Evolutionary conservation across 176 grass and related monocot species (phyloP).

Genomic region (Neostapfia colusana): DNA sequence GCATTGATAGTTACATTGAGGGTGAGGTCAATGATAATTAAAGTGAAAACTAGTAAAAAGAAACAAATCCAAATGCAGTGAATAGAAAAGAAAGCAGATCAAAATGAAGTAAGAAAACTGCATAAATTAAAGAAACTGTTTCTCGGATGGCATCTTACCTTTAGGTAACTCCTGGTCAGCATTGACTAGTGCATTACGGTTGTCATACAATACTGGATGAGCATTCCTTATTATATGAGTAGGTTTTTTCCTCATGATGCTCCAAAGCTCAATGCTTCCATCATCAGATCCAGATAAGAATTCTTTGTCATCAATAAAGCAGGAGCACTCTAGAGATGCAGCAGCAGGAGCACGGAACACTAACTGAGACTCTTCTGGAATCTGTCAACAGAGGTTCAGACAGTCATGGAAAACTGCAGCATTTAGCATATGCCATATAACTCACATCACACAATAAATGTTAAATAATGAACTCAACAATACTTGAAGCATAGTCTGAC

Average conservation of each 20-base stretch:
- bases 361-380: constrained; percentile 85
- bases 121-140: neutral
- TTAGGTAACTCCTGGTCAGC: constrained; percentile 35
- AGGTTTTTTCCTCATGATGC: constrained; percentile 76
- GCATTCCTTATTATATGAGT: constrained; percentile 81
- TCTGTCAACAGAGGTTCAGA: constrained; percentile 45
- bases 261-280: constrained; percentile 84
- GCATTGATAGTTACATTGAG: neutral
- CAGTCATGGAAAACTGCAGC: neutral
- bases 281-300: constrained; percentile 86
- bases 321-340: constrained; percentile 77
- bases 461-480: neutral
- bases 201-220: constrained; percentile 42
- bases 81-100: neutral
- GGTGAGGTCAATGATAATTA: neutral
- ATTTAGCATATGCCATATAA: constrained; percentile 25
- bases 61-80: neutral
- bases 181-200: constrained; percentile 11
- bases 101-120: constrained; percentile 1
- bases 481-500: neutral
- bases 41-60: neutral
- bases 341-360: constrained; percentile 72
- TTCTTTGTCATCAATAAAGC: constrained; percentile 82
- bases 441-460: neutral
- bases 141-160: constrained; percentile 28